Evolutionary conservation across 1,284 basidiomycete species (phyloP), one percentile per base, ranked within the genome.

Genomic region (Anthracocystis setariae): DNA sequence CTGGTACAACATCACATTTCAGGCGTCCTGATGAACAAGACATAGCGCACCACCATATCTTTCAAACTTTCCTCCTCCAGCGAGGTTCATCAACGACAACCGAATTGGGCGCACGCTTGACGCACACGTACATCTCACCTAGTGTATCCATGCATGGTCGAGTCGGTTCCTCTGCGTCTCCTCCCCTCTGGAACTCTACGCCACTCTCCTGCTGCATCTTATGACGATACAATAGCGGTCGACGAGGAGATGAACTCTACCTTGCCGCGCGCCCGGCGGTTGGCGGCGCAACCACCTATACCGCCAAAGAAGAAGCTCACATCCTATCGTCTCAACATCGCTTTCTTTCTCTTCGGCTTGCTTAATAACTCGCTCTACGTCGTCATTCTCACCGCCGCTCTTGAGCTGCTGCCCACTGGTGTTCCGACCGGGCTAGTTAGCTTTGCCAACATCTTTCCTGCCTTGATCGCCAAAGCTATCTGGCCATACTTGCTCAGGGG

Each of bases 321-420:
- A 17, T 70, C 67, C 1, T 52, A 48, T 23, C 59, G 66, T 8
- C 72, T 75, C 53, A 67, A 72, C 47, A 25, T 44, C 3, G 67
- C 71, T 2, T 84, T 83, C 70, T 83, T 84, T 59, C 46, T 76
- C 8, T 73, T 84, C n/a, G 83, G 83, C 8, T 73, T 84, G 29
- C 74, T 84, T 38, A 85, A 85, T 72, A 85, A 85, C 59, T 77
- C 70, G 20, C 64, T 74, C 48, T 96, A 98, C 83, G 94, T 98
- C 33, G 92, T 98, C 73, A 97, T 98, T 69, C 88, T 98, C 23
- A 95, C 93, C 1, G 95, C 95, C 5, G 95, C 95, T 0, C 86
- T 97, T 15, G 95, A 98, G 83, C 87, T 98, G 4, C 93, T 98
- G 0, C 92, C 94, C 4, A 88, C 67, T 5, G 76, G 76, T 20